Base-by-base conservation (phyloP, 306 rosid genomes). In the Gastrolobium villosum region DNA sequence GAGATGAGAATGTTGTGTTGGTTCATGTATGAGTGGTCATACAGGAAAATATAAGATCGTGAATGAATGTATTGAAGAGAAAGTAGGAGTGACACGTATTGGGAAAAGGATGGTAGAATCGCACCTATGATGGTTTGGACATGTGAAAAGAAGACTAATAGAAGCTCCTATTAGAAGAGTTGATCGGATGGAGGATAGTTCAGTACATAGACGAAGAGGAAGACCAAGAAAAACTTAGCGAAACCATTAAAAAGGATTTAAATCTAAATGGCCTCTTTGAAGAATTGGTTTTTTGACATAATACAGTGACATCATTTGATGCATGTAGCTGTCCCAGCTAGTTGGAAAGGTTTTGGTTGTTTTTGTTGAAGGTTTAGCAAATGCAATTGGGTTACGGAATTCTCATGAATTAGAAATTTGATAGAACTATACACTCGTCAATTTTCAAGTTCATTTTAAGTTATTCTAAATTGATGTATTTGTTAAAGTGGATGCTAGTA, bases 351-450 rank as follows among this genome's bases (percentile, higher is more conserved):
- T 20, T 49, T 75, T 34, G 61, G 6, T 49, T 32, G 40, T 30
- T 11, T 41, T 20, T 20, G 26, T 44, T 59, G 15, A 49, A 32
- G 71, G 40, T 10, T 74, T 66, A 26, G 41, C 50, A 26, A 28
- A 40, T 61, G 63, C 15, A 63, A 54, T 30, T 53, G 55, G 65
- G 37, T 70, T 73, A 40, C 46, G 13, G 59, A 57, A 44, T 20
- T 59, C 57, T 28, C 56, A 28, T 54, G 48, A 10, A 46, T 41
- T 9, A 26, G 30, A 41, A 46, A 43, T 68, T 61, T 41, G 53
- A 37, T 15, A 7, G 34, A 34, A 5, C 15, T 55, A 44, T 14
- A 39, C n/a, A 35, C 15, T 41, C 2, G 7, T 40, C 49, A 26
- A 10, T 56, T 44, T 13, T 54, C 62, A 20, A 7, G 26, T 50